phyloP scores from a whole-genome alignment of 495 filamentous ascomycete species.

The Pyronema domesticum region DNA sequence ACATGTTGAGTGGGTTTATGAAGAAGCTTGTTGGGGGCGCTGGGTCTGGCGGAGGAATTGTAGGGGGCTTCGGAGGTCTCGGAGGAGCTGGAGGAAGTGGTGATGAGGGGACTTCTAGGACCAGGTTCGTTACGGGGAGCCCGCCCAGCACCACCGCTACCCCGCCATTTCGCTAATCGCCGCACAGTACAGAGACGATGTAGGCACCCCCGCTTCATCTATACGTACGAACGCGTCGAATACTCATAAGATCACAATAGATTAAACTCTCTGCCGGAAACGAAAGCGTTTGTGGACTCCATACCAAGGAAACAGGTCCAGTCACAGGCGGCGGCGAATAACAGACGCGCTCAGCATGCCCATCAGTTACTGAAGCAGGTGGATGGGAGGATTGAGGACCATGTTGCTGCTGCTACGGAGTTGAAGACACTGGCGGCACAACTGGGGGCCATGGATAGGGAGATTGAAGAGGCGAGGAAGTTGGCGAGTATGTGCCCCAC shows the following conservation, averaged over 20 bases:
- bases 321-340: background rate
- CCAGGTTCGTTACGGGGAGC: background rate
- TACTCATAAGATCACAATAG: too few relatives aligned
- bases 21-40: conserved; percentile 11
- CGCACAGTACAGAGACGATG: background rate
- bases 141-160: too few relatives aligned
- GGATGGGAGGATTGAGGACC: conserved; percentile 1
- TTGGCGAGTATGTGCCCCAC: conserved; percentile 7
- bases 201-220: conserved; percentile 4
- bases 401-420: conserved; percentile 5
- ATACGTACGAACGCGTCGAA: background rate
- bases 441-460: background rate
- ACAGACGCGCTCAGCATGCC: conserved; percentile 2
- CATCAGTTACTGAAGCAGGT: conserved; percentile 16
- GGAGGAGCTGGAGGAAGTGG: background rate
- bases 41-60: background rate
- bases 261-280: too few relatives aligned
- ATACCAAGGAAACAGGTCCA: too few relatives aligned
- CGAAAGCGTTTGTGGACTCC: too few relatives aligned
- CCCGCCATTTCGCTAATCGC: conserved; percentile 4
- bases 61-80: background rate
- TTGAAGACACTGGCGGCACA: conserved; percentile 9
- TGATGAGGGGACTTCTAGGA: conserved; percentile 1
- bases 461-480: background rate
- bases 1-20: conserved; percentile 15